Conservation (phyloP, 1,284 basidiomycete species). For the Microbotryum scabiosae region DNA sequence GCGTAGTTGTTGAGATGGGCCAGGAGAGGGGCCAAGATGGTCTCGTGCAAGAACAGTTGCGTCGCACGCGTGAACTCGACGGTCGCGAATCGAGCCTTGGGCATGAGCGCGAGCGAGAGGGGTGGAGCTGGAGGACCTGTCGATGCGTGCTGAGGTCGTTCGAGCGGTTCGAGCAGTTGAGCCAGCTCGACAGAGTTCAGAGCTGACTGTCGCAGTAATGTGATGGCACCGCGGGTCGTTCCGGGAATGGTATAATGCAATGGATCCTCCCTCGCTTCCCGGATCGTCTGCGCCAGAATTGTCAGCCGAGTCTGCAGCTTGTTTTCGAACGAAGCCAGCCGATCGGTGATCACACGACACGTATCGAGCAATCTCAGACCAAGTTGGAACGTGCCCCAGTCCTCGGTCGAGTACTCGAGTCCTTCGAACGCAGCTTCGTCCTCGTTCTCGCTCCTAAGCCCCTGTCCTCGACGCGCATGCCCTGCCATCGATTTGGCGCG, state of each 20-base stretch:
- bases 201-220: constrained; percentile 65
- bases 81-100: constrained; percentile 53
- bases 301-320: constrained; percentile 57
- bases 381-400: constrained; percentile 76
- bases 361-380: constrained; percentile 72
- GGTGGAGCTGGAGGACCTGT: constrained; percentile 14
- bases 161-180: constrained; percentile 49
- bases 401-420: constrained; percentile 74
- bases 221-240: constrained; percentile 59
- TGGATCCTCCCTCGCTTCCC: constrained; percentile 51
- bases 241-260: constrained; percentile 51
- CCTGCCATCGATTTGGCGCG: not conserved
- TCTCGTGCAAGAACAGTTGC: constrained; percentile 67
- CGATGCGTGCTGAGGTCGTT: constrained; percentile 16
- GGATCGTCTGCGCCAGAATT: constrained; percentile 51
- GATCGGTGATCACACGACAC: constrained; percentile 60
- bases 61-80: constrained; percentile 60
- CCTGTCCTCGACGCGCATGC: not conserved
- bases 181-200: constrained; percentile 73
- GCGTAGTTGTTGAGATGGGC: constrained; percentile 67
- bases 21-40: constrained; percentile 75
- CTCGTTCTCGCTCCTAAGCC: constrained; percentile 38
- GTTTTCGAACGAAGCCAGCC: constrained; percentile 57
- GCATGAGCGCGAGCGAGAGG: constrained; percentile 47
- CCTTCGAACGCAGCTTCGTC: constrained; percentile 55